phyloP scores from a whole-genome alignment of 768 basidiomycete genomes.

The Rhizopogon vinicolor region DNA sequence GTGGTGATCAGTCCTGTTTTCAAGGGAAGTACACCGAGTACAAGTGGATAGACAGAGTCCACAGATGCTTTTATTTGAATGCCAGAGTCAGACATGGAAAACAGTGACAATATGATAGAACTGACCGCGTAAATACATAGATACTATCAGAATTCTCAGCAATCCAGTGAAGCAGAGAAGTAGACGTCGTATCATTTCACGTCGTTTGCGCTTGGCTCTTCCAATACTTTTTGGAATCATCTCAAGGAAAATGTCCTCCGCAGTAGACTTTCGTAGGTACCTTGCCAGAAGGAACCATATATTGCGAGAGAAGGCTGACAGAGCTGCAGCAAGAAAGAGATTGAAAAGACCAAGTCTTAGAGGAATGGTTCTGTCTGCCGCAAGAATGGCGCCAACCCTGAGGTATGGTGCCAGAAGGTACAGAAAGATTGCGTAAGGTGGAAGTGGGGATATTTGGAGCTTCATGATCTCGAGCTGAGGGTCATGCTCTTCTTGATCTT shows the following conservation, averaged over 20 bases:
- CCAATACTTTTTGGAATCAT: constrained; percentile 47
- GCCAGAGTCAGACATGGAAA: constrained; percentile 8
- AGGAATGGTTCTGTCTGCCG: constrained; percentile 45
- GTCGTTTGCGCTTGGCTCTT: constrained; percentile 43
- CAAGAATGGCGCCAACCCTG: constrained; percentile 63
- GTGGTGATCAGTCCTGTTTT: constrained; percentile 38
- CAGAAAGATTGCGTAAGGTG: constrained; percentile 55
- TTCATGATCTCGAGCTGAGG: constrained; percentile 5
- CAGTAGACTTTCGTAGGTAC: constrained; percentile 59
- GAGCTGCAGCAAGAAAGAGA: constrained; percentile 48
- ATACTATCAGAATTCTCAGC: constrained; percentile 47
- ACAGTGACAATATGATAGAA: constrained; percentile 8
- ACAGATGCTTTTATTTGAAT: constrained; percentile 42
- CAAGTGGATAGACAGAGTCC: constrained; percentile 44
- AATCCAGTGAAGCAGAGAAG: constrained; percentile 41
- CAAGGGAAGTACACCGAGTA: constrained; percentile 31
- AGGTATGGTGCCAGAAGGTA: constrained; percentile 68
- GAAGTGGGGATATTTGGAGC: constrained; percentile 40
- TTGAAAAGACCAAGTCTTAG: constrained; percentile 46
- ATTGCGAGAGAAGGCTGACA: constrained; percentile 60
- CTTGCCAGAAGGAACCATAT: constrained; percentile 77
- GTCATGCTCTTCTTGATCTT: constrained; percentile 26
- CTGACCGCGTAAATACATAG: constrained; percentile 66
- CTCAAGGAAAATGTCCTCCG: constrained; percentile 63
- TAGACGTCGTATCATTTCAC: constrained; percentile 38